These are phyloP conservation scores for Metschnikowia kunwiensis DNA, from an alignment of 805 yeast genomes.

Conservation along the genomic window DNA sequence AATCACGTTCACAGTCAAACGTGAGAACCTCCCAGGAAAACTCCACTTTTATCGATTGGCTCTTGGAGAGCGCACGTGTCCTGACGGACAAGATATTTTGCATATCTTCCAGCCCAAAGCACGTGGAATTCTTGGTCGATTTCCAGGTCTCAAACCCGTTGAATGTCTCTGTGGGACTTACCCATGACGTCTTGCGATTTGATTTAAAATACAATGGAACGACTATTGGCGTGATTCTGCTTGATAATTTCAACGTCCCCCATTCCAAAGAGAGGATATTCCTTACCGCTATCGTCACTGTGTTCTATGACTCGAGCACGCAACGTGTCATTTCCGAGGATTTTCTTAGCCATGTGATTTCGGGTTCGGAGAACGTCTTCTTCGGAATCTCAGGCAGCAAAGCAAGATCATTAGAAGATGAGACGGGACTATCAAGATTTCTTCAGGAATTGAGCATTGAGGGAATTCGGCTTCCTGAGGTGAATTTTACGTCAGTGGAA, in stretches of 20 bases:
- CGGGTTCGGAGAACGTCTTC: slow-evolving; percentile 14
- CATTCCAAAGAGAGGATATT: slow-evolving; percentile 15
- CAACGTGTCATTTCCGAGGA: slow-evolving; percentile 15
- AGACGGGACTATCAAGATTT: slow-evolving; percentile 5
- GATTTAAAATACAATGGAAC: slow-evolving; percentile 32
- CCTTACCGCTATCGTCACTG: slow-evolving; percentile 19
- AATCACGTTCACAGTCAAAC: neutral
- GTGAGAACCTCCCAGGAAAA: neutral
- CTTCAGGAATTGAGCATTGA: slow-evolving; percentile 8
- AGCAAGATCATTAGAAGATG: neutral
- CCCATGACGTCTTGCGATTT: slow-evolving; percentile 24
- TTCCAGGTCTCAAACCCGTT: slow-evolving; percentile 35
- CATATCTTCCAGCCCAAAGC: slow-evolving; percentile 24
- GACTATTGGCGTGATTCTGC: slow-evolving; percentile 28
- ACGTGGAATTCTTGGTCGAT: slow-evolving; percentile 27
- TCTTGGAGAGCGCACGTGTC: slow-evolving; percentile 4
- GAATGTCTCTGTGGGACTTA: slow-evolving; percentile 21
- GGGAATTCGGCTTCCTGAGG: slow-evolving; percentile 22
- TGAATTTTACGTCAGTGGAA: slow-evolving; percentile 3
- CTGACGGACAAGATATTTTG: slow-evolving; percentile 20
- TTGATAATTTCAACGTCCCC: slow-evolving; percentile 22
- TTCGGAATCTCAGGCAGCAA: slow-evolving; percentile 7
- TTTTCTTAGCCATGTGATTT: slow-evolving; percentile 22
- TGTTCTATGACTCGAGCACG: slow-evolving; percentile 11
- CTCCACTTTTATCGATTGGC: slow-evolving; percentile 9